Percentiles rank a stretch among this genome's conserved stretches.
Conservation (phyloP, 768 basidiomycete species). For the Lactarius pseudohatsudake region DNA sequence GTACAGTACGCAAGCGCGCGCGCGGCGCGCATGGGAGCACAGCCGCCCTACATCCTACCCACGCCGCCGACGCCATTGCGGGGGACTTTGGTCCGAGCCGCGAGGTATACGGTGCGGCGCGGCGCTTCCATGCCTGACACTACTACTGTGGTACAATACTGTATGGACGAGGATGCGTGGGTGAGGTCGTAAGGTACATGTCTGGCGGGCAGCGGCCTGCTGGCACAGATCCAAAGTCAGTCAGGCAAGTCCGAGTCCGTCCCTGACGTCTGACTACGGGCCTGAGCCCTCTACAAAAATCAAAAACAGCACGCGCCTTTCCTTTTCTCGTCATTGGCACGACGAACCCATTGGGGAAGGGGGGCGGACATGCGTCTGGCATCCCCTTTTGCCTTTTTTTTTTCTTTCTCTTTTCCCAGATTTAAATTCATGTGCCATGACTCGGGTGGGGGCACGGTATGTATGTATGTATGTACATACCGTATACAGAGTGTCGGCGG, state of each 20-base stretch:
- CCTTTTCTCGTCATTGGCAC: background rate
- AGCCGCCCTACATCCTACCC: background rate
- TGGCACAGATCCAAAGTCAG: background rate
- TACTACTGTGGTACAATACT: too few relatives aligned
- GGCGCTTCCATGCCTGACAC: background rate
- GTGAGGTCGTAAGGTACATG: background rate
- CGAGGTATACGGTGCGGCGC: background rate
- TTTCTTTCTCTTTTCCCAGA: background rate
- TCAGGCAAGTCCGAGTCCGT: background rate
- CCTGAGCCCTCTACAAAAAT: background rate
- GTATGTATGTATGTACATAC: background rate
- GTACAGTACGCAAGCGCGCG: background rate
- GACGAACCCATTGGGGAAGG: background rate
- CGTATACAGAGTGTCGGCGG: background rate
- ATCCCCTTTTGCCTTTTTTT: background rate
- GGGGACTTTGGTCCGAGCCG: background rate
- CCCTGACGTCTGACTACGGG: background rate
- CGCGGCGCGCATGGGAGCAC: background rate
- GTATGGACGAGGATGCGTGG: background rate
- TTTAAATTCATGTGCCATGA: background rate
- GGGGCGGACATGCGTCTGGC: background rate
- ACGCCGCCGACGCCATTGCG: background rate
- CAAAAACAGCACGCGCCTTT: background rate
- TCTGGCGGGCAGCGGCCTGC: background rate
- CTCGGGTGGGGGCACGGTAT: slow-evolving; percentile 1